Base-by-base conservation (phyloP, 2,329 filamentous ascomycete species). In the Alternaria triticina region DNA sequence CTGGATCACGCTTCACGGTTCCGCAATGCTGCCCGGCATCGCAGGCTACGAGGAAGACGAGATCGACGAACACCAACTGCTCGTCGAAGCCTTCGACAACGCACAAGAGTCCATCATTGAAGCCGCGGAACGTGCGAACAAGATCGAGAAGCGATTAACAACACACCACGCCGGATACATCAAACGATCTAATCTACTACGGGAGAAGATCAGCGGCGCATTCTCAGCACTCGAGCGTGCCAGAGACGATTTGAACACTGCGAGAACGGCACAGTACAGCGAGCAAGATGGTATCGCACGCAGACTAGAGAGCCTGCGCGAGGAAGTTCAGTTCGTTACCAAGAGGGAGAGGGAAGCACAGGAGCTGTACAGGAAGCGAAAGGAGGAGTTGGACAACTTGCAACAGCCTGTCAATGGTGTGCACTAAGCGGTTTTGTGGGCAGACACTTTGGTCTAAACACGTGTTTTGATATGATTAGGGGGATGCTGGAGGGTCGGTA, bases 141-240 rank as follows among this genome's bases (percentile, higher is more conserved):
- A 95, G 80, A 84, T 97, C 1, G 94, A 98, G 81, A 97, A 97
- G 87, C 97, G 96, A 81, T 87, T 99, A n/a, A 85, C 86, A 0
- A 85, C 97, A 57, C 90, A 96, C 73, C 88, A 97, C 3, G 94
- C 94, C 23, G 96, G 96, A 13, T 99, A 99, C 81, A 90, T 94
- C 78, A 90, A 94, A 70, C 91, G 96, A 30, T 89, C 93, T 33
- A 94, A 94, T 79, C 89, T 88, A 70, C 86, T 99, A 25, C 88
- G 89, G 22, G 87, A 89, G 64, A 98, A 97, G 83, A 92, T 96
- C 66, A 80, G 82, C 17, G 91, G 94, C 68, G 92, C 93, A 1
- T 88, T 89, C 25, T 87, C 89, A 20, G 91, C 91, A 3, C 84
- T 97, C 13, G 88, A 90, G 61, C 91, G 92, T 81, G 91, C 92